These are phyloP conservation scores for Entelexis sorbosivorans DNA, from an alignment of 1,139 yeast species.

Conservation along the genomic window DNA sequence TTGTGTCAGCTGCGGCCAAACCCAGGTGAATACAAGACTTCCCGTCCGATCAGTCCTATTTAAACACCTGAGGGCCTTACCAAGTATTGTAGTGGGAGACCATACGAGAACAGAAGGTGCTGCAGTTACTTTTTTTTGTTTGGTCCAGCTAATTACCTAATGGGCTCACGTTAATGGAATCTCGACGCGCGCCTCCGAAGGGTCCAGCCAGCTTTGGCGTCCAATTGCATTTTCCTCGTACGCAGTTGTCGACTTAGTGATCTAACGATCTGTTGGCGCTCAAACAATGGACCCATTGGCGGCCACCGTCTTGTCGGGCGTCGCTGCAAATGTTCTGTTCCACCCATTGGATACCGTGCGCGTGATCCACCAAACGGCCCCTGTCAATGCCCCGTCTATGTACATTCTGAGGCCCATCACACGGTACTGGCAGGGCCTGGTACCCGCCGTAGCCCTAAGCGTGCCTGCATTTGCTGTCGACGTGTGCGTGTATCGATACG, in stretches of 20 bases:
- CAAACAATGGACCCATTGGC: conserved; percentile 3
- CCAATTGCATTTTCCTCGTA: background rate
- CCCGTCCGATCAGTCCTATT: conserved; percentile 7
- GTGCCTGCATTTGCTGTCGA: conserved; percentile 35
- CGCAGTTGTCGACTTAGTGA: too few relatives aligned
- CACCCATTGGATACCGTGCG: conserved; percentile 29
- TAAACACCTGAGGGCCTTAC: conserved; percentile 6
- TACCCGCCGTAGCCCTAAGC: conserved; percentile 30
- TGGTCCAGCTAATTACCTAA: too few relatives aligned
- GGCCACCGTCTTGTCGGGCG: conserved; percentile 7
- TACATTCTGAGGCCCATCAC: conserved; percentile 28
- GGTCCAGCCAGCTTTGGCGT: too few relatives aligned
- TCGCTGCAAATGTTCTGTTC: conserved; percentile 7
- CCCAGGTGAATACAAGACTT: conserved; percentile 5
- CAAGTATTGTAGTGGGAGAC: conserved; percentile 8
- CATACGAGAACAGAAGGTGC: conserved; percentile 9
- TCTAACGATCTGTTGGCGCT: too few relatives aligned
- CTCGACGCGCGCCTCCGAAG: too few relatives aligned
- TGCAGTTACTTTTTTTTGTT: background rate
- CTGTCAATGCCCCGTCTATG: conserved; percentile 24
- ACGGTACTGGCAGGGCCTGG: conserved; percentile 34
- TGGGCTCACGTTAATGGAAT: too few relatives aligned
- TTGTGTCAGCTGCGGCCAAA: conserved; percentile 7
- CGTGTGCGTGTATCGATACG: conserved; percentile 32
- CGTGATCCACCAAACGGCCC: conserved; percentile 32